These are phyloP conservation scores for Butyriboletus loyo DNA, from an alignment of 768 basidiomycete genomes.

Conservation along the genomic window DNA sequence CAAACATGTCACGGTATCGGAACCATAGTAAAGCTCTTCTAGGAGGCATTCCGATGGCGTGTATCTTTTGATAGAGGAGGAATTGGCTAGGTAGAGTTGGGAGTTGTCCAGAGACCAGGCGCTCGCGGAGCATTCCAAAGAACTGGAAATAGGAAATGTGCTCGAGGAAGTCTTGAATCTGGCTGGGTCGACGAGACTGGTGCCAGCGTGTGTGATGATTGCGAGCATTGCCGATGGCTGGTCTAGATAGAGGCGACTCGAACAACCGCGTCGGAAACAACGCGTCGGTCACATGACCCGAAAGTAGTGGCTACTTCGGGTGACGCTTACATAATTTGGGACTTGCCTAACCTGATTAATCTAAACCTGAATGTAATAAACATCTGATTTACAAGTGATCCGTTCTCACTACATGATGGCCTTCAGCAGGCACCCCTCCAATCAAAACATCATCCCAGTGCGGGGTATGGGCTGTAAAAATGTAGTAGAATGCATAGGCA, in stretches of 20 bases:
- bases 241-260: neutral
- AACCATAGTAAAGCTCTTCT: conserved; percentile 39
- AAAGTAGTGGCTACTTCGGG: too few species aligned
- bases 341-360: too few species aligned
- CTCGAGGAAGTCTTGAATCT: conserved; percentile 45
- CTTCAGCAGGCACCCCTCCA: too few species aligned
- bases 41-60: conserved; percentile 45
- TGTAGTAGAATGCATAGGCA: too few species aligned
- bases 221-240: conserved; percentile 46
- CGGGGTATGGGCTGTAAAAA: too few species aligned
- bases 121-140: conserved; percentile 23
- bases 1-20: conserved; percentile 30
- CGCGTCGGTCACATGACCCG: conserved; percentile 29
- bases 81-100: conserved; percentile 51
- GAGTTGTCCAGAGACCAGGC: conserved; percentile 59
- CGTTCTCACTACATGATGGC: too few species aligned
- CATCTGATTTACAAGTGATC: too few species aligned
- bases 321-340: too few species aligned
- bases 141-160: conserved; percentile 38
- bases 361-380: too few species aligned
- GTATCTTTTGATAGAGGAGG: conserved; percentile 50
- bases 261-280: conserved; percentile 14
- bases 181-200: conserved; percentile 46
- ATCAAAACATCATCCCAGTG: too few species aligned
- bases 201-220: conserved; percentile 45